phyloP scores from a whole-genome alignment of 441 rosid genomes.

The Gossypium laxum region DNA sequence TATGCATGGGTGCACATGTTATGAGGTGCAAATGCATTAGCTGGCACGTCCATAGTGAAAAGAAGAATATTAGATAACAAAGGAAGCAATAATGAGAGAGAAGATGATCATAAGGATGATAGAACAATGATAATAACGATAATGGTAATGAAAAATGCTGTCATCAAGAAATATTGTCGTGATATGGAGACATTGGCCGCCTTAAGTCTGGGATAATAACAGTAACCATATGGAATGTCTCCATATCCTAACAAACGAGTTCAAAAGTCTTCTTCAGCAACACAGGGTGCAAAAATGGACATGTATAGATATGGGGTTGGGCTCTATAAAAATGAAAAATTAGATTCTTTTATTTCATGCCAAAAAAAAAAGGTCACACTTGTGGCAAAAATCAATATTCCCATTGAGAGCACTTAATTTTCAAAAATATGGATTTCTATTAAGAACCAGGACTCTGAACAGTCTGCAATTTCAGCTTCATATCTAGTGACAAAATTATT shows the following conservation, averaged over 20 bases:
- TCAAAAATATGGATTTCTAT: slow-evolving; percentile 1
- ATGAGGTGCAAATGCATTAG: background rate
- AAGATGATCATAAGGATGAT: background rate
- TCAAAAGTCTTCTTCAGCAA: background rate
- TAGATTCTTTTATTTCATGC: background rate
- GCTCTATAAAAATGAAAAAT: background rate
- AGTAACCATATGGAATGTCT: background rate
- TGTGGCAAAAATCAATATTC: background rate
- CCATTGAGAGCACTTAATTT: background rate
- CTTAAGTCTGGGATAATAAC: background rate
- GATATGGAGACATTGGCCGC: background rate
- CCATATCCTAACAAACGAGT: background rate
- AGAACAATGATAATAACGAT: background rate
- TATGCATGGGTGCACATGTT: background rate
- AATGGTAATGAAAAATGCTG: background rate
- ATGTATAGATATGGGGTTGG: background rate
- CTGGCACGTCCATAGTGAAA: background rate
- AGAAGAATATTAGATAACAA: background rate
- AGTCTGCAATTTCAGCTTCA: slow-evolving; percentile 10
- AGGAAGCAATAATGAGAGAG: background rate
- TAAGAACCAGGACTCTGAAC: slow-evolving; percentile 10
- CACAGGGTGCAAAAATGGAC: background rate
- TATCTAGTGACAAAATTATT: slow-evolving; percentile 9
- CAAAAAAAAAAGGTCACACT: background rate
- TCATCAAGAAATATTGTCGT: background rate